Evolutionary conservation across 2,329 filamentous ascomycete genomes (phyloP), one percentile per base, ranked within the genome.

Genomic region (Pezicula carpinea): DNA sequence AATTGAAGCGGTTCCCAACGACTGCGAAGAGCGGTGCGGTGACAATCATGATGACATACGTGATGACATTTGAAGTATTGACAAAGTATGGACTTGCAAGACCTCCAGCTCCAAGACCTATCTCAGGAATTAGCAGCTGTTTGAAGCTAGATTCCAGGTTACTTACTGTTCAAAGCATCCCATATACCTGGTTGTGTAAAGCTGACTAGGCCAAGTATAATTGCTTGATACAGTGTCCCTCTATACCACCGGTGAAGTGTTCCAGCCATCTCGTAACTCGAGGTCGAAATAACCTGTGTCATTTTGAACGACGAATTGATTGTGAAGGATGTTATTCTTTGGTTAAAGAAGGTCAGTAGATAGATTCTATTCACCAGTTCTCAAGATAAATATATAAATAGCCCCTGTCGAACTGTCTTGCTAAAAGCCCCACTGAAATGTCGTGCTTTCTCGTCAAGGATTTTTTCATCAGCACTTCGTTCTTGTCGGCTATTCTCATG

Each of bases 151-250:
- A 23, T 5, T 8, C 22, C 8, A 13, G 18, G 7, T 15, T 15
- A 60, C 48, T 64, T 62, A 58, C 78, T 82, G 66, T 87, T 87
- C 82, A 87, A 83, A 17, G 81, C 82, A n/a, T 73, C 76, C 83
- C 83, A 87, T 49, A 87, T 83, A 1, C 84, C 83, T 0, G 83
- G 84, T 0, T 83, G 82, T 1, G 80, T 70, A 50, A 88, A 78
- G 58, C 85, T 86, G 66, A 82, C 85, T 10, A 87, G 64, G 1
- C 85, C 84, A 1, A 88, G 74, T 33, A 89, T 77, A 26, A 82
- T 77, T 39, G 84, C 81, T 66, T 88, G 87, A 67, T 79, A 88
- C 52, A 84, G 82, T 0, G 83, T 85, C 1, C 82, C 83, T 21
- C 81, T 77, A 59, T 86, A 77, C 83, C 83, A 85, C 70, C 74